Base-by-base conservation (phyloP, 257 asterid genomes). In the Nicotiana tomentosiformis region DNA sequence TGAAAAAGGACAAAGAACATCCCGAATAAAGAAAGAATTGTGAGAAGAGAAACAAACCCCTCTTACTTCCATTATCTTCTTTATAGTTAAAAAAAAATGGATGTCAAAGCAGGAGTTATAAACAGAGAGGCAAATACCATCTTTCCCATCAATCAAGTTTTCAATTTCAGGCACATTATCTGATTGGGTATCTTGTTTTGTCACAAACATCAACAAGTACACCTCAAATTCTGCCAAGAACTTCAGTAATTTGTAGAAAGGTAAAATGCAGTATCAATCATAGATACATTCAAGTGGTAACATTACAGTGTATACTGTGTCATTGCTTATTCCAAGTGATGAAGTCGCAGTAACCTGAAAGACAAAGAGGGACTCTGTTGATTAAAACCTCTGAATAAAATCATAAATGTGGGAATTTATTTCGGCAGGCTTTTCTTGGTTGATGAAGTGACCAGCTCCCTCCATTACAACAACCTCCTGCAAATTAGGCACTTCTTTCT, bases 371-470 rank as follows among this genome's bases (percentile, higher is more conserved):
- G 14, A 8, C 0, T 53, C 17, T 9, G 62, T 23, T 6, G 78
- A 86, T 86, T 83, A 91, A 76, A 93, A 95, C 88, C 84, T 93
- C 55, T 85, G 89, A 84, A 95, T 85, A 86, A 90, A 95, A 43
- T 91, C 92, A 68, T 84, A 87, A 23, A 95, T 93, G 84, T 93
- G 98, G n/a, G 88, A 82, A 80, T 81, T 93, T 83, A 87, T 87
- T 87, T 95, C 96, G 51, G 90, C 96, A 3, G 99, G 93, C 83
- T 90, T 95, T 85, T 95, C 99, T 86, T 92, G 90, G 83, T 91
- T 88, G 67, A 90, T 55, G 80, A 93, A 95, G 88, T 93, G 99
- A 83, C 91, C 99, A n/a, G 91, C 99, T 43, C 97, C 99, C 87
- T 93, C 94, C 98, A 95, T 90, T 67, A 95, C 77, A 51, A 95